Evolutionary conservation across 495 filamentous ascomycete species (phyloP), one percentile per base, ranked within the genome.

Genomic region (Delitschia confertaspora): DNA sequence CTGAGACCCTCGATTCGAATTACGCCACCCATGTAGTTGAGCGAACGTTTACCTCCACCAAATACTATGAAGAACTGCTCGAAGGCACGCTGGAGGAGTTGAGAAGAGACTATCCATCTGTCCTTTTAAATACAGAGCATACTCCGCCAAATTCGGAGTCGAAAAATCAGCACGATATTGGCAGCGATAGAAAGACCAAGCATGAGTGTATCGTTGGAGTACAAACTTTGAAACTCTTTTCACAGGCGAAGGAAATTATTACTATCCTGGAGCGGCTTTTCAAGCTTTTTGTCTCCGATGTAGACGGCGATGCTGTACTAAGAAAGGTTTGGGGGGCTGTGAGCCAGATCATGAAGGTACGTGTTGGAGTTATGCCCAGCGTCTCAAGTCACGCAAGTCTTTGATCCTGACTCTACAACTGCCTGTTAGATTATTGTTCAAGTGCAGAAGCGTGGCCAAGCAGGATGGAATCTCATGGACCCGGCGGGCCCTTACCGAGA

Each of bases 301-400:
- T 47, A 4, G 38, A 53, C 23, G 42, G 33, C 13, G 39, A 18
- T 30, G 22, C 49, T 5, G 34, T 47, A 31, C 27, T 47, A 11
- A 13, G 44, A 14, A 47, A 48, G 22, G 25, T 53, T 6, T 53
- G 49, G 49, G 43, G 37, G 8, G 49, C 43, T 23, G 21, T 53
- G 38, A 18, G 3, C 6, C 11, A n/a, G 29, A 31, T 31, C 11
- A 14, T 14, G 6, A 14, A 11, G 29, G 29, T 31, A 31, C 29
- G n/a, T n/a, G n/a, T n/a, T n/a, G n/a, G n/a, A n/a, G n/a, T n/a
- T n/a, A n/a, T n/a, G n/a, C n/a, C n/a, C n/a, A n/a, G n/a, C n/a
- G n/a, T n/a, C n/a, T n/a, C n/a, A n/a, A n/a, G n/a, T n/a, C n/a
- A n/a, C n/a, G n/a, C n/a, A n/a, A n/a, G n/a, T n/a, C n/a, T n/a